Evolutionary conservation across 176 grass and related monocot genomes (phyloP).

Genomic region (Triticum timopheevii): DNA sequence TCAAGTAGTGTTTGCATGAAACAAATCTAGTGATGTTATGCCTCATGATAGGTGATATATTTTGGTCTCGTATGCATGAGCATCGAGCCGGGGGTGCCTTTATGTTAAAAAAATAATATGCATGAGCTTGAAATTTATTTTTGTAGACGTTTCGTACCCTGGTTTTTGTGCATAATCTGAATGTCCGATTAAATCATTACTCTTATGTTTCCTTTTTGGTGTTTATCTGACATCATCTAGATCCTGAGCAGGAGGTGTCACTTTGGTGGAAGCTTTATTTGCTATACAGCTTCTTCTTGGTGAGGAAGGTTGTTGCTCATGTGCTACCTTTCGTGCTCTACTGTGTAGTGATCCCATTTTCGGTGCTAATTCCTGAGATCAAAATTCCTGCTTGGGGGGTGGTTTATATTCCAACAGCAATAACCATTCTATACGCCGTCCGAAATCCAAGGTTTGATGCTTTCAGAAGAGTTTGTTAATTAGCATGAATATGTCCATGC

Average conservation of each 20-base stretch:
- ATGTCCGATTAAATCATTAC: background rate
- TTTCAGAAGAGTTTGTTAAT: conserved; percentile 2
- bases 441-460: conserved; percentile 75
- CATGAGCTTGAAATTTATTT: conserved; percentile 10
- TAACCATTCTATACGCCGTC: conserved; percentile 78
- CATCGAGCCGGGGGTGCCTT: background rate
- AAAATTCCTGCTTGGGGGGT: conserved; percentile 79
- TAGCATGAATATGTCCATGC: background rate
- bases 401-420: conserved; percentile 77
- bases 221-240: conserved; percentile 30
- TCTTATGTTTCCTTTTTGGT: background rate
- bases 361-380: conserved; percentile 85
- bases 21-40: background rate
- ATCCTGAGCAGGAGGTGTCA: conserved; percentile 71
- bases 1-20: background rate
- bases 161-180: background rate
- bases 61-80: background rate
- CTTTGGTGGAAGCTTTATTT: conserved; percentile 85
- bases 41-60: background rate
- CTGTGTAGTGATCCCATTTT: conserved; percentile 77
- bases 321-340: conserved; percentile 83
- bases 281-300: conserved; percentile 97
- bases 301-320: conserved; percentile 89
- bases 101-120: background rate
- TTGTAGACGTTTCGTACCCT: background rate